Evolutionary conservation across 495 filamentous ascomycete genomes (phyloP).

Genomic region (Penicillium longicatenatum): DNA sequence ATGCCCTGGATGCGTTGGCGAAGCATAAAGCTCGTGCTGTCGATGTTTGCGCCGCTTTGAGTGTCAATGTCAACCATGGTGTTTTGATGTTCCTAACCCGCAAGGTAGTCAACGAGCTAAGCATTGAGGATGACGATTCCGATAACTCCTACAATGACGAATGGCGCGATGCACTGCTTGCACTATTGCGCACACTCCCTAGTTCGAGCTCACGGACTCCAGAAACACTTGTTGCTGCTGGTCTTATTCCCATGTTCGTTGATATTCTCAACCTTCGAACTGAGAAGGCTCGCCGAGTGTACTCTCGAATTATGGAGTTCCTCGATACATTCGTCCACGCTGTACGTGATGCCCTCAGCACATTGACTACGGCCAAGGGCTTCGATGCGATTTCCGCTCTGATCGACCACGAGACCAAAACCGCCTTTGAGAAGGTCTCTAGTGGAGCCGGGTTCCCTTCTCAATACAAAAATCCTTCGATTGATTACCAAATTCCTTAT

Average conservation of each 20-base stretch:
- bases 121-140: conserved; percentile 54
- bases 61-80: conserved; percentile 92
- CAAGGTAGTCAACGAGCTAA: conserved; percentile 82
- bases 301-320: conserved; percentile 79
- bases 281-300: conserved; percentile 74
- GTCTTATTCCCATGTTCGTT: conserved; percentile 83
- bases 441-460: conserved; percentile 71
- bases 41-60: conserved; percentile 84
- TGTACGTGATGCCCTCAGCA: conserved; percentile 76
- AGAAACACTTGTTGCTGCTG: conserved; percentile 77
- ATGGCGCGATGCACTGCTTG: conserved; percentile 88
- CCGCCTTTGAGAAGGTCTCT: conserved; percentile 62
- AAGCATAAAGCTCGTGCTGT: conserved; percentile 72
- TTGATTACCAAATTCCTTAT: conserved; percentile 91
- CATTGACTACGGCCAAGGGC: conserved; percentile 74
- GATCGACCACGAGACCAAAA: conserved; percentile 75
- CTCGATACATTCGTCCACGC: conserved; percentile 84
- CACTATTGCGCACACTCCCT: conserved; percentile 73
- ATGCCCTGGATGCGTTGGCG: conserved; percentile 76
- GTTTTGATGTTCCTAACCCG: conserved; percentile 92
- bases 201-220: conserved; percentile 67
- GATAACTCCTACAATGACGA: conserved; percentile 69
- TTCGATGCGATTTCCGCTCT: conserved; percentile 86
- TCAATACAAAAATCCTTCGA: conserved; percentile 75
- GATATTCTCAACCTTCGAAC: conserved; percentile 87